Percentiles rank a stretch among this genome's conserved stretches.
Evolutionary conservation across 306 rosid species (phyloP).

Genomic region (Cucumis hystrix): DNA sequence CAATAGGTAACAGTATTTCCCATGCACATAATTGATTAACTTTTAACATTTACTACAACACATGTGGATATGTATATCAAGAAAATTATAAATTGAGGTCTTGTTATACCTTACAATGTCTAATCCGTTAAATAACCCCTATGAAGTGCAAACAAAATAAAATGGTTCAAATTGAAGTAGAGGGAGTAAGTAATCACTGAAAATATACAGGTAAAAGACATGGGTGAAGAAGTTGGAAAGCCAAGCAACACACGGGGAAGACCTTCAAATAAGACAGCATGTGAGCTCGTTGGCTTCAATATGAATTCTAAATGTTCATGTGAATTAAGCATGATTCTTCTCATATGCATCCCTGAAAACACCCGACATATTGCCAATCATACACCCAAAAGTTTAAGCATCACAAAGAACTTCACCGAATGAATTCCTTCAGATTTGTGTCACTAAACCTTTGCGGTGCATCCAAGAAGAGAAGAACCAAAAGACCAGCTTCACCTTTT

Average conservation of each 20-base stretch:
- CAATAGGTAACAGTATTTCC: not conserved
- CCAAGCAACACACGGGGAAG: not conserved
- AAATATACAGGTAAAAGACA: not conserved
- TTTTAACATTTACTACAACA: not conserved
- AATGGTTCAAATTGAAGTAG: not conserved
- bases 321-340: not conserved
- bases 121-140: not conserved
- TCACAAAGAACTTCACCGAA: not conserved
- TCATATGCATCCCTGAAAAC: not conserved
- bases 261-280: not conserved
- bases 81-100: not conserved
- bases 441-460: slow-evolving; percentile 48
- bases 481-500: slow-evolving; percentile 78
- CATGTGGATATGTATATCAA: not conserved
- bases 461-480: slow-evolving; percentile 91
- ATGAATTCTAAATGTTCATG: not conserved
- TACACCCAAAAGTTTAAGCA: not conserved
- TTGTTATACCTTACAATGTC: not conserved
- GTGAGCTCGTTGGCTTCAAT: not conserved
- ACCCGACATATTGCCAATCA: not conserved
- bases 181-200: not conserved
- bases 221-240: not conserved
- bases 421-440: not conserved
- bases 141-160: not conserved
- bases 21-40: not conserved